Evolutionary conservation across 2,329 filamentous ascomycete genomes (phyloP).

Genomic region (Furcasterigmium sp.): DNA sequence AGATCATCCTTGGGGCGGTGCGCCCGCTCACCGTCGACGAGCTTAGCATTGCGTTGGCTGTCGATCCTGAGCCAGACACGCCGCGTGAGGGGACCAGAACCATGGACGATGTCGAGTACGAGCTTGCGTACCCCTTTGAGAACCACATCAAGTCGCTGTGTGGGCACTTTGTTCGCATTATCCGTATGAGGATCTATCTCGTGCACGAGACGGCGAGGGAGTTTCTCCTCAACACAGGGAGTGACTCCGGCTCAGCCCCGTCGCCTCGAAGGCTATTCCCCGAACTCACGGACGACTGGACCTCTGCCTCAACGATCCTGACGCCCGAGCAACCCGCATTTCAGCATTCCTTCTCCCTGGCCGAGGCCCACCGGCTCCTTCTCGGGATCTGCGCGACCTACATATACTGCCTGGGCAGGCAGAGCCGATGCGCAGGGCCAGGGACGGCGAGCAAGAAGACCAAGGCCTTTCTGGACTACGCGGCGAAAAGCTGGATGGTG

Average conservation of each 20-base stretch:
- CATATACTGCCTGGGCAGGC: too few relatives aligned
- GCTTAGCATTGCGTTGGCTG: slow-evolving; percentile 12
- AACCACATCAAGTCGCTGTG: slow-evolving; percentile 12
- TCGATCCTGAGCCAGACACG: too few relatives aligned
- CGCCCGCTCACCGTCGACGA: slow-evolving; percentile 12
- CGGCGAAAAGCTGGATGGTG: too few relatives aligned
- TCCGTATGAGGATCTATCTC: slow-evolving; percentile 13
- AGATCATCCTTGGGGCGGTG: slow-evolving; percentile 10
- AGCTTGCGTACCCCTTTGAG: slow-evolving; percentile 12
- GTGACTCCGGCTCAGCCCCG: background rate
- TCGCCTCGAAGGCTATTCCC: background rate
- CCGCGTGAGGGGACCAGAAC: slow-evolving; percentile 1
- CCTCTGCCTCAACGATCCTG: too few relatives aligned
- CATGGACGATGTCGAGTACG: slow-evolving; percentile 10
- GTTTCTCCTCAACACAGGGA: slow-evolving; percentile 13
- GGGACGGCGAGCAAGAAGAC: too few relatives aligned
- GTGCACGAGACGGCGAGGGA: slow-evolving; percentile 17
- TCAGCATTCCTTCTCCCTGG: slow-evolving; percentile 1
- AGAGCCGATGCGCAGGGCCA: too few relatives aligned
- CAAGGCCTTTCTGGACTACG: too few relatives aligned
- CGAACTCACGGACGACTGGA: background rate
- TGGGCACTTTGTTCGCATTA: slow-evolving; percentile 12
- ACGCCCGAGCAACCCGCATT: background rate
- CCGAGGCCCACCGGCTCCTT: too few relatives aligned
- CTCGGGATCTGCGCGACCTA: too few relatives aligned